Conservation (phyloP, 768 basidiomycete genomes). For the Leccinum obscurum region DNA sequence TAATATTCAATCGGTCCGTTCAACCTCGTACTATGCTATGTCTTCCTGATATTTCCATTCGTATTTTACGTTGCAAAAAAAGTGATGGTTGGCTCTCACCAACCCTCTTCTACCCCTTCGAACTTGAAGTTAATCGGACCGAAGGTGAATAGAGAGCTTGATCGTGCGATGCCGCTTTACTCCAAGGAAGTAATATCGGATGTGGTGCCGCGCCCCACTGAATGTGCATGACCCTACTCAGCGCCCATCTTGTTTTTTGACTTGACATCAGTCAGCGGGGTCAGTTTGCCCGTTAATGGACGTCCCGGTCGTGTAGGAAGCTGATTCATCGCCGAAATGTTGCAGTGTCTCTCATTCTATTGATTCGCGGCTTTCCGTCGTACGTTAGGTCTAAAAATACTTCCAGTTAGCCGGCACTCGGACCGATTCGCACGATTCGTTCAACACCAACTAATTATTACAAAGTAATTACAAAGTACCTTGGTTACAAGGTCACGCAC, state of each 20-base stretch:
- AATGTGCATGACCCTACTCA: neutral
- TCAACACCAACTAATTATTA: too few relatives aligned
- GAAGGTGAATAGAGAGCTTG: neutral
- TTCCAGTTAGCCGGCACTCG: neutral
- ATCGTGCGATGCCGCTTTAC: neutral
- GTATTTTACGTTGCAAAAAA: neutral
- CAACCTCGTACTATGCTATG: neutral
- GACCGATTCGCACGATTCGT: neutral
- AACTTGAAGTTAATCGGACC: neutral
- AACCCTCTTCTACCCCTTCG: neutral
- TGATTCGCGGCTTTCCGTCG: neutral
- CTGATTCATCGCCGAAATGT: neutral
- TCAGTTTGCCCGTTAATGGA: neutral
- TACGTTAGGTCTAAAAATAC: slow-evolving; percentile 8
- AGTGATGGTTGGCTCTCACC: neutral
- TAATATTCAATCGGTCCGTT: neutral
- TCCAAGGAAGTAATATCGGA: neutral
- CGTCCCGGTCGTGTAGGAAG: too few relatives aligned
- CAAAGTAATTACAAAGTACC: too few relatives aligned
- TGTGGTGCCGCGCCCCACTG: neutral
- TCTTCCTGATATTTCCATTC: neutral
- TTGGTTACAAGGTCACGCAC: too few relatives aligned
- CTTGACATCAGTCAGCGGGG: neutral
- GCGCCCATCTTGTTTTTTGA: neutral
- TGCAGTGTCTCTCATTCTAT: neutral